Evolutionary conservation across 2,329 filamentous ascomycete genomes (phyloP), one percentile per base, ranked within the genome.

Genomic region (Zasmidium citrigriseum): DNA sequence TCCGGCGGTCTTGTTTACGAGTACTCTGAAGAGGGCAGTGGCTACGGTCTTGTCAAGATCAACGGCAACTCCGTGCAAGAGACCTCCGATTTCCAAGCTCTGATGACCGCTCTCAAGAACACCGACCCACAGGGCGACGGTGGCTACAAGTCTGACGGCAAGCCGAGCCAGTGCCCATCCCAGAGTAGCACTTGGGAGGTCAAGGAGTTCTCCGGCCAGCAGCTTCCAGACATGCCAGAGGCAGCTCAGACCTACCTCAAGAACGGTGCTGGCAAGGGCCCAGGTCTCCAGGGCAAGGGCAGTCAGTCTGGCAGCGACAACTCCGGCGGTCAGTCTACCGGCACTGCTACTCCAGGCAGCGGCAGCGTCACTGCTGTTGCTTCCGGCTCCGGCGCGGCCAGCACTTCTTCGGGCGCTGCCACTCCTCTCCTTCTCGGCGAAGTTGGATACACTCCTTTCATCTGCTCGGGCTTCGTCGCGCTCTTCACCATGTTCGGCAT

Each of bases 1-100:
- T 97, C 93, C 44, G 95, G 95, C 69, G 93, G 93, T 75, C 84
- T 98, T 38, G 89, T 96, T 75, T 98, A 97, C 79, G 92, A 97
- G 77, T 98, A 96, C 81, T 88, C 89, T 14, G 78, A 89, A 70
- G 91, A 95, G 76, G 81, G 82, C 61, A 90, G 88, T 78, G 82
- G 87, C 51, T 97, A 86, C 75, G 93, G 93, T 64, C 87, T 96
- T 60, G 90, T 92, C 71, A 77, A 84, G 57, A 79, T 93, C 69
- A 71, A 76, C 45, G 83, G 81, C 63, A 68, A 73, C 64, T 68
- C 75, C 72, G 76, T 75, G 24, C 82, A 89, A 58, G 78, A 77
- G 27, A 77, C 82, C 29, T 62, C 75, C 44, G 90, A 93, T 70
- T 96, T 88, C 76, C 73, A 77, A 48, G 77, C 79, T 51, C 78